These are phyloP conservation scores for Termitomyces heimii DNA, from an alignment of 768 basidiomycete species.

Conservation along the genomic window DNA sequence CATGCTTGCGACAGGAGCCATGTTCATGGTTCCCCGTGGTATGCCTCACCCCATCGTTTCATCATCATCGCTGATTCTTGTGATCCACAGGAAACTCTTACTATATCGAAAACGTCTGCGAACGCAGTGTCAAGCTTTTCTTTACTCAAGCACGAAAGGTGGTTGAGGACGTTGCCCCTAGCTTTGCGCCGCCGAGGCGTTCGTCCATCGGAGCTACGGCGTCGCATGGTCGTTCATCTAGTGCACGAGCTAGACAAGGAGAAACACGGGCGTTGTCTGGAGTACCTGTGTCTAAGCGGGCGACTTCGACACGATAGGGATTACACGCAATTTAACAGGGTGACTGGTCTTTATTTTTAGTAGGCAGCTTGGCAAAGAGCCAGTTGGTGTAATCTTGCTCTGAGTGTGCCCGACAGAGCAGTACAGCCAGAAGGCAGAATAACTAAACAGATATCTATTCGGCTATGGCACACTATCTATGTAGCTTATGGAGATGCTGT, in stretches of 20 bases:
- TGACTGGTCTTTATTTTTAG: not conserved
- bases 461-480: too few species aligned
- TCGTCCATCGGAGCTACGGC: not conserved
- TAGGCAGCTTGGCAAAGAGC: not conserved
- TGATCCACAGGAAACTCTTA: slow-evolving; percentile 41
- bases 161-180: slow-evolving; percentile 7
- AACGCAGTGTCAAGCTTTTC: slow-evolving; percentile 78
- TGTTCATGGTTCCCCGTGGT: slow-evolving; percentile 40
- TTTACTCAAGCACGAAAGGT: slow-evolving; percentile 81
- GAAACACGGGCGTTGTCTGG: not conserved
- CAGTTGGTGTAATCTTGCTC: too few species aligned
- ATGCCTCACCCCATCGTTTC: not conserved
- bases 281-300: not conserved
- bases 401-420: too few species aligned
- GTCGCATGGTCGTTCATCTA: not conserved
- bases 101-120: slow-evolving; percentile 81
- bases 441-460: too few species aligned
- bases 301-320: not conserved
- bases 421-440: too few species aligned
- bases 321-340: not conserved
- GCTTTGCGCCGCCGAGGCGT: slow-evolving; percentile 7
- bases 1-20: slow-evolving; percentile 61
- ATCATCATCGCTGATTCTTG: not conserved
- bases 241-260: not conserved
- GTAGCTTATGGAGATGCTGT: too few species aligned